A percentile compares a stretch with the other conserved stretches of the same genome.
phyloP scores from a whole-genome alignment of 2,329 filamentous ascomycete species.

The Fusarium sp. region DNA sequence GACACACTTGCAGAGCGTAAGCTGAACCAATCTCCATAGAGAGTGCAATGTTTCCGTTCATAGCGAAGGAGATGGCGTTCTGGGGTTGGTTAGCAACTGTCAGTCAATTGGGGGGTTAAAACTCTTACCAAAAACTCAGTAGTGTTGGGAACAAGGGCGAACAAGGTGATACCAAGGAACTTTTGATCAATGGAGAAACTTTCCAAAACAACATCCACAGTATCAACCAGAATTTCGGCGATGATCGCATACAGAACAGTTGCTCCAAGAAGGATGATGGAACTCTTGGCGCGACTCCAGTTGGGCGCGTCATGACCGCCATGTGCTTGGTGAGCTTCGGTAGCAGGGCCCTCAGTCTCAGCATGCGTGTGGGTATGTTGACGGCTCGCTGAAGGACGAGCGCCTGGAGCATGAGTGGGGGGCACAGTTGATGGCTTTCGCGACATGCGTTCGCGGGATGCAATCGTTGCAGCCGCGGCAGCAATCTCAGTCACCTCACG shows the following conservation, averaged over 20 bases:
- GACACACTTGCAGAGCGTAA: slow-evolving; percentile 93
- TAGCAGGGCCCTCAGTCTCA: slow-evolving; percentile 44
- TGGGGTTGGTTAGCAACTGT: slow-evolving; percentile 45
- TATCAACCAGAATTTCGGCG: slow-evolving; percentile 95
- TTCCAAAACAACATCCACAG: slow-evolving; percentile 93
- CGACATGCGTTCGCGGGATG: slow-evolving; percentile 72
- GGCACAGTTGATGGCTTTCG: slow-evolving; percentile 50
- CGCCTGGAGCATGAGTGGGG: slow-evolving; percentile 16
- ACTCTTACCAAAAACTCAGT: slow-evolving; percentile 95
- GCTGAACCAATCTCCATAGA: slow-evolving; percentile 99
- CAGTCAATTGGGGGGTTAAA: too few species aligned
- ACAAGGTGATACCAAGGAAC: slow-evolving; percentile 94
- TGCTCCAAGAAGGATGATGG: slow-evolving; percentile 85
- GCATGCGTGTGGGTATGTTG: slow-evolving; percentile 21
- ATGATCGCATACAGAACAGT: slow-evolving; percentile 96
- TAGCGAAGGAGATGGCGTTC: slow-evolving; percentile 99
- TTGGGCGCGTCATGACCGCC: slow-evolving; percentile 98
- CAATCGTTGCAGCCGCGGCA: slow-evolving; percentile 87
- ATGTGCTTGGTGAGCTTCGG: slow-evolving; percentile 51
- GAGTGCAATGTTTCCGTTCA: slow-evolving; percentile 98
- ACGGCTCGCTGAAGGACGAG: slow-evolving; percentile 47
- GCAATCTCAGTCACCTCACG: slow-evolving; percentile 94
- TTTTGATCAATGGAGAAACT: slow-evolving; percentile 95
- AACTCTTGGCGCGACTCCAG: slow-evolving; percentile 92
- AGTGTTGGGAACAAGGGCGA: slow-evolving; percentile 96